phyloP scores from a whole-genome alignment of 1,284 basidiomycete genomes.

The Sanghuangporus baumii region DNA sequence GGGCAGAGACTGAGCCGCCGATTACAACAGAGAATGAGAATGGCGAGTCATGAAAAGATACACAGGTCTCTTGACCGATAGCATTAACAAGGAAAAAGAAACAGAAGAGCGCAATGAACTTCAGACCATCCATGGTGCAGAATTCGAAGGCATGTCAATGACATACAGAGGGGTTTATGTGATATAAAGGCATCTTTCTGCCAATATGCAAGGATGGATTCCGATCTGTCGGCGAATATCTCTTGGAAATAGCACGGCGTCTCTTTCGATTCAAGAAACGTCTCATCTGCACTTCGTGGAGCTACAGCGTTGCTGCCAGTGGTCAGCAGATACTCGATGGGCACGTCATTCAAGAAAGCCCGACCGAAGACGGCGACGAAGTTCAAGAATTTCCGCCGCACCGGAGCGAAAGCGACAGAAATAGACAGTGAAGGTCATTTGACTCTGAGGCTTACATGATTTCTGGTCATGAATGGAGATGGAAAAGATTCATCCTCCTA shows the following conservation, averaged over 20 bases:
- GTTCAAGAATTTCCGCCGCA: not conserved
- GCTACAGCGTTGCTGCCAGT: not conserved
- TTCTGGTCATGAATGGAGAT: too few relatives aligned
- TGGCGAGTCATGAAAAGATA: slow-evolving; percentile 25
- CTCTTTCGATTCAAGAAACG: not conserved
- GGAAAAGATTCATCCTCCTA: too few relatives aligned
- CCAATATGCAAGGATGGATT: not conserved
- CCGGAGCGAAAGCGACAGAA: not conserved
- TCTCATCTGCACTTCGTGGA: not conserved
- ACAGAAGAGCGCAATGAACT: not conserved
- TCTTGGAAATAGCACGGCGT: too few relatives aligned
- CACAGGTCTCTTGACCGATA: slow-evolving; percentile 31
- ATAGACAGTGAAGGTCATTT: not conserved
- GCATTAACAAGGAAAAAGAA: slow-evolving; percentile 20
- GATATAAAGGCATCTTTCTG: not conserved
- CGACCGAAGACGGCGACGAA: not conserved
- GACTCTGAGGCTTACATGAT: not conserved
- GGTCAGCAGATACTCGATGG: not conserved
- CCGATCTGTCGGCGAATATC: too few relatives aligned
- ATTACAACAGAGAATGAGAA: slow-evolving; percentile 39
- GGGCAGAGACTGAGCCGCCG: slow-evolving; percentile 39
- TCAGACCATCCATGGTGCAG: not conserved
- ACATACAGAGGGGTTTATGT: not conserved
- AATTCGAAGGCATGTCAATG: not conserved
- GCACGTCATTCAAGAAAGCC: not conserved